phyloP scores from a whole-genome alignment of 306 rosid species.

The Acacia crassicarpa region DNA sequence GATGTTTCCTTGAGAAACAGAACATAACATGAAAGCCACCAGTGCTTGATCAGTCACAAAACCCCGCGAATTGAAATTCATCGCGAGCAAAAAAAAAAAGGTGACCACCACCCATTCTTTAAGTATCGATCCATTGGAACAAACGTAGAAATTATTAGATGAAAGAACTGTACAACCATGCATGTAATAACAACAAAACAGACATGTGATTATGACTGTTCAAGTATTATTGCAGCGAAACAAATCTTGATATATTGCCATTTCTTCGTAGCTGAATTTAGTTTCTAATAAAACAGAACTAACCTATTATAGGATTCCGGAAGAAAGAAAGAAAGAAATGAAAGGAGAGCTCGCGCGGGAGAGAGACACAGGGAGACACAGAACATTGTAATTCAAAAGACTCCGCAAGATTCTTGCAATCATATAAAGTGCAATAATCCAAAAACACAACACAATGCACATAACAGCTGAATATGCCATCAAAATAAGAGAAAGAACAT shows the following conservation, averaged over 20 bases:
- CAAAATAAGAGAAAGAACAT: not conserved
- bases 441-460: not conserved
- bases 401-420: not conserved
- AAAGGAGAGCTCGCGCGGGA: not conserved
- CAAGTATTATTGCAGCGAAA: not conserved
- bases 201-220: not conserved
- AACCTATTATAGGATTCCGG: not conserved
- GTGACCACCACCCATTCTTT: not conserved
- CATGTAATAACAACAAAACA: not conserved
- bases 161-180: not conserved
- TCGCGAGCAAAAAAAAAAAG: too few relatives aligned
- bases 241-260: not conserved
- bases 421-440: not conserved
- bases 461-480: not conserved
- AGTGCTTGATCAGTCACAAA: not conserved
- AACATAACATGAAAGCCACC: not conserved
- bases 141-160: not conserved
- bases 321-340: not conserved
- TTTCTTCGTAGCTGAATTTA: not conserved
- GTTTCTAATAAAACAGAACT: not conserved
- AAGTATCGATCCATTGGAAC: not conserved
- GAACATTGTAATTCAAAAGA: not conserved
- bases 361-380: not conserved
- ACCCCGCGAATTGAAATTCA: not conserved
- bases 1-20: not conserved